Evolutionary conservation across 169 alveolate species (phyloP), one percentile per base, ranked within the genome.

Genomic region (Plasmodium inui): DNA sequence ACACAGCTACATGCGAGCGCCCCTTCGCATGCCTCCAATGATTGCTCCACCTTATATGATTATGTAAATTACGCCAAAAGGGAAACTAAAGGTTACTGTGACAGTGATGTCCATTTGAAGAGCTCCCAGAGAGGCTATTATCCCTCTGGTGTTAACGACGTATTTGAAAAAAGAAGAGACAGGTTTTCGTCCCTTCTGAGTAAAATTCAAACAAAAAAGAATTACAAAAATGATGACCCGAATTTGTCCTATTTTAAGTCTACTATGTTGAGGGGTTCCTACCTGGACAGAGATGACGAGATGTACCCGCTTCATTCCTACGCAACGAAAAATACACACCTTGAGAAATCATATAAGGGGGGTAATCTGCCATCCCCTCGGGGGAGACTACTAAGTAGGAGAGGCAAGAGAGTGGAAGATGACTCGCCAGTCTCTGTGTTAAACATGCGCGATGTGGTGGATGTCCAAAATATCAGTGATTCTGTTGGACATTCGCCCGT

Each of bases 11-110:
- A 53, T 85, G 44, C 4, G 30, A 85, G 86, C 34, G 19, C 85
- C n/a, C 22, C 30, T 3, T 85, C 93, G 41, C 79, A 85, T 72
- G 81, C 30, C 1, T 73, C 93, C 17, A 85, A 85, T 44, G 93
- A 85, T 46, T 61, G 44, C 41, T 85, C 93, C 26, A 85, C 86
- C 26, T 50, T 85, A 53, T 85, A 74, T 74, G 85, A 85, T 74
- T 85, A 85, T 50, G 80, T 22, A 26, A 85, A 74, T 53, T 32
- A 50, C 41, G 19, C 93, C 37, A 85, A 85, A 39, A n/a, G 17
- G 14, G 17, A 32, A 83, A 30, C 83, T 22, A 83, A 17, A 26
- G 79, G 50, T 22, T 83, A 26, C 19, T 67, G 28, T 19, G 71
- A 19, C n/a, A 67, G 53, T 83, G 50, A 41, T 70, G 83, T 7